Percentiles rank a stretch among this genome's conserved stretches.
phyloP scores from a whole-genome alignment of 2,329 filamentous ascomycete genomes.

The Alternaria sp. region DNA sequence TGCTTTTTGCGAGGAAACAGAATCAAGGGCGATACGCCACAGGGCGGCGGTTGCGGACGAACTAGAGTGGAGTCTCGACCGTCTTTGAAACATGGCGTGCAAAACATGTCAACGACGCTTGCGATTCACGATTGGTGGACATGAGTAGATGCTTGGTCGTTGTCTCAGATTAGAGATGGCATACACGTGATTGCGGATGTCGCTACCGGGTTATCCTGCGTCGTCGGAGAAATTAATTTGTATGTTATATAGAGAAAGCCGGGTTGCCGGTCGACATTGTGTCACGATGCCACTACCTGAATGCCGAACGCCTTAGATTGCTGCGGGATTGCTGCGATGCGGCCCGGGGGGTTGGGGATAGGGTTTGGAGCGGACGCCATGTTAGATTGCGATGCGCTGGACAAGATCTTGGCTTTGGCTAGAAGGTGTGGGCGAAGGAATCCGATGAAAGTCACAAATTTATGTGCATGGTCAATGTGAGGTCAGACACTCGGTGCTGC shows the following conservation, averaged over 20 bases:
- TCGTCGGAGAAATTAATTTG: constrained; percentile 34
- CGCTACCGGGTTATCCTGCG: constrained; percentile 13
- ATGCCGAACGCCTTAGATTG: constrained; percentile 3
- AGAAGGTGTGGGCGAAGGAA: neutral
- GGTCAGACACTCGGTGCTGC: no score
- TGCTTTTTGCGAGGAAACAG: neutral
- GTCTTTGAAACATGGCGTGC: constrained; percentile 21
- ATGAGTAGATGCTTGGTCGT: constrained; percentile 13
- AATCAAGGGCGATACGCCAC: neutral
- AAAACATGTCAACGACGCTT: constrained; percentile 5
- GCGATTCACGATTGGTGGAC: constrained; percentile 32
- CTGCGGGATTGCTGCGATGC: constrained; percentile 2
- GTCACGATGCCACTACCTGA: neutral
- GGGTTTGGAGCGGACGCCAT: constrained; percentile 2
- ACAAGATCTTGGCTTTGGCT: constrained; percentile 16
- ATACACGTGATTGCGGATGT: constrained; percentile 28
- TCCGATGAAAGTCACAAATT: neutral
- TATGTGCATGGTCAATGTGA: neutral
- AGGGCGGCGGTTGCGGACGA: constrained; percentile 5
- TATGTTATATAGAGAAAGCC: constrained; percentile 19
- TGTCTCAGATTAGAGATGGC: constrained; percentile 27
- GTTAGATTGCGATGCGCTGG: constrained; percentile 19
- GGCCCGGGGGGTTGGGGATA: neutral
- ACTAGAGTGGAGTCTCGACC: constrained; percentile 17
- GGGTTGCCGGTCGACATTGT: constrained; percentile 6